Percentiles rank a stretch among this genome's conserved stretches.
Evolutionary conservation across 2,329 filamentous ascomycete genomes (phyloP).

Genomic region (Penicillium vulpinum): DNA sequence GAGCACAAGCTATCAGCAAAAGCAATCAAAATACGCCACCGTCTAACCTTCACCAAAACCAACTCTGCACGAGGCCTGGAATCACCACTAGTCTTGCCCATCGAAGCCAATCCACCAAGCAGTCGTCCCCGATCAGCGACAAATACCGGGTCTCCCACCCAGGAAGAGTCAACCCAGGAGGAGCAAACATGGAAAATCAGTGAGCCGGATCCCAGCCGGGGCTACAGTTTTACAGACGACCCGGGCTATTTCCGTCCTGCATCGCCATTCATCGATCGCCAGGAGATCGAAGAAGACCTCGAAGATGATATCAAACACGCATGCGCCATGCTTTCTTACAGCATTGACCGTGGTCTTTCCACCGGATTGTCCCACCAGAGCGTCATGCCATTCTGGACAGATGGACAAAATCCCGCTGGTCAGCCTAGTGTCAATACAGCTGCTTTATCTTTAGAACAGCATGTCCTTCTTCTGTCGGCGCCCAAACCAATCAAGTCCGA

Average conservation of each 20-base stretch:
- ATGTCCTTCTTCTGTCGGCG: conserved; percentile 5
- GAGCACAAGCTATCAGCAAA: conserved; percentile 25
- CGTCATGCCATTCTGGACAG: not conserved
- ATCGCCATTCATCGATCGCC: conserved; percentile 38
- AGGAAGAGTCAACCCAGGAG: not conserved
- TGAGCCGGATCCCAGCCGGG: conserved; percentile 21
- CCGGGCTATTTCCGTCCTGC: conserved; percentile 31
- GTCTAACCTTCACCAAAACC: conserved; percentile 18
- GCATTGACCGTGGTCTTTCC: conserved; percentile 29
- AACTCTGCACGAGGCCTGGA: conserved; percentile 10
- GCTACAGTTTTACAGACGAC: conserved; percentile 40
- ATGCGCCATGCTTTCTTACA: conserved; percentile 36
- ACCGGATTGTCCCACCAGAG: conserved; percentile 13
- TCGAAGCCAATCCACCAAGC: conserved; percentile 1
- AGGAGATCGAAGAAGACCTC: conserved; percentile 33
- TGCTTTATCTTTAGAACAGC: conserved; percentile 3
- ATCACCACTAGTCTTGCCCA: conserved; percentile 8
- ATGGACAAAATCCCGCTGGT: not conserved
- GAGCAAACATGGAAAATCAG: conserved; percentile 7
- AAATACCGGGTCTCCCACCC: conserved; percentile 12
- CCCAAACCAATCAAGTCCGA: conserved; percentile 4
- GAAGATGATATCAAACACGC: conserved; percentile 38
- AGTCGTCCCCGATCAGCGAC: conserved; percentile 22
- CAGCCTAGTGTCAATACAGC: not conserved
- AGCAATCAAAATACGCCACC: conserved; percentile 22